These are phyloP conservation scores for Thalassiosira mediterranea DNA, from an alignment of 352 stramenopile genomes.

Conservation along the genomic window DNA sequence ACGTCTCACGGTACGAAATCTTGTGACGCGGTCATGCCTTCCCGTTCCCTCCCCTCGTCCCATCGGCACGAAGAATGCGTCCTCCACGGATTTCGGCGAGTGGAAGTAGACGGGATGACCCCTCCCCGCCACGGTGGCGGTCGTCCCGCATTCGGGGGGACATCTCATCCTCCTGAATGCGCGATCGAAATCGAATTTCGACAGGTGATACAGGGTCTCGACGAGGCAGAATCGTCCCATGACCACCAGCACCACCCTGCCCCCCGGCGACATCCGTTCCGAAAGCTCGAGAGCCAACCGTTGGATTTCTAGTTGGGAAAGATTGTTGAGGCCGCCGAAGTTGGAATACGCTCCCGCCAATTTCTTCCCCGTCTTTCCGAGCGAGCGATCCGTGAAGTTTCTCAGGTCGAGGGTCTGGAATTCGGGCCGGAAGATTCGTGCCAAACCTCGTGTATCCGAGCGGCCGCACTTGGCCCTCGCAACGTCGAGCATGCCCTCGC, in stretches of 20 bases:
- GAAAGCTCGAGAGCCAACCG: constrained; percentile 8
- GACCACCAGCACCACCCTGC: constrained; percentile 12
- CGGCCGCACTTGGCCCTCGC: constrained; percentile 1
- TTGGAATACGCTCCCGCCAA: constrained; percentile 4
- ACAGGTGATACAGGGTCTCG: constrained; percentile 16
- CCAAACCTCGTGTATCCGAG: background rate
- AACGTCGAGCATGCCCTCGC: constrained; percentile 7
- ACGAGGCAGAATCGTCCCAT: constrained; percentile 19
- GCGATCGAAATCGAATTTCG: constrained; percentile 12
- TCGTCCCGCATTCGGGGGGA: background rate
- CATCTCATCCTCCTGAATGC: background rate
- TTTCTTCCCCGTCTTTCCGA: constrained; percentile 2
- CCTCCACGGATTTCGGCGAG: background rate
- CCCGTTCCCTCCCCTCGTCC: background rate
- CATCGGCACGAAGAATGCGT: too few species aligned
- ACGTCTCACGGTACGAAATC: background rate
- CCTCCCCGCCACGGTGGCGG: background rate
- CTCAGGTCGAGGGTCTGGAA: constrained; percentile 20
- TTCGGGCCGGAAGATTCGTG: constrained; percentile 5
- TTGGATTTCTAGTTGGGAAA: background rate
- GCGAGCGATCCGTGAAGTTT: constrained; percentile 13
- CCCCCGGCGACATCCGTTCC: constrained; percentile 8
- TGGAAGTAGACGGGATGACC: background rate
- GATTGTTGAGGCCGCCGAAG: background rate
- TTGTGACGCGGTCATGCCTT: too few species aligned